Conservation (phyloP, 2,329 filamentous ascomycete genomes). For the Colletotrichum melonis region DNA sequence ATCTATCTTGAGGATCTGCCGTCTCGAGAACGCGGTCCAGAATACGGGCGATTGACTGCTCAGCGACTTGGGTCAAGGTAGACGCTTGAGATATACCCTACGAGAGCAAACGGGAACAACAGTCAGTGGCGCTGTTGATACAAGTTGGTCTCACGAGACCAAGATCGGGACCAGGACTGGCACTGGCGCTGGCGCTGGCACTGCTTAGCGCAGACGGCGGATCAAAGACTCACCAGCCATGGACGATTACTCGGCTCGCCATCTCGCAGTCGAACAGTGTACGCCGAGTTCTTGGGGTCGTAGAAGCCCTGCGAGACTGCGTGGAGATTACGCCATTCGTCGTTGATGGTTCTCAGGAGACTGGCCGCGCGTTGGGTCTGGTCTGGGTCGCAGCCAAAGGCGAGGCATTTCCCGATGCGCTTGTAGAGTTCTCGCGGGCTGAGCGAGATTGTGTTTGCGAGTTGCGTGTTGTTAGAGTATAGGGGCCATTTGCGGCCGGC, state of each 20-base stretch:
- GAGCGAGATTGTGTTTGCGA: no score
- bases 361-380: slow-evolving; percentile 30
- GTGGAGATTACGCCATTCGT: slow-evolving; percentile 6
- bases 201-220: no score
- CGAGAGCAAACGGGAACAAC: not conserved
- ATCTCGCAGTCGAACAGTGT: not conserved
- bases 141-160: not conserved
- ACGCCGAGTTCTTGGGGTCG: not conserved
- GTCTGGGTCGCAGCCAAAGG: slow-evolving; percentile 35
- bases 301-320: not conserved
- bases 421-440: not conserved
- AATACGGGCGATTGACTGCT: not conserved
- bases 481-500: no score
- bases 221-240: not conserved
- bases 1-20: not conserved
- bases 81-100: not conserved
- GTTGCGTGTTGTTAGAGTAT: no score
- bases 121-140: not conserved
- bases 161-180: no score
- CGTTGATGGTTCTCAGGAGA: slow-evolving; percentile 23
- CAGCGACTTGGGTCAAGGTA: not conserved
- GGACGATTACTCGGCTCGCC: not conserved
- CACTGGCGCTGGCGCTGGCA: no score
- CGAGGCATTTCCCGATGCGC: slow-evolving; percentile 36
- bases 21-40: not conserved